Evolutionary conservation across 768 basidiomycete genomes (phyloP), one percentile per base, ranked within the genome.

Genomic region (Paxillus ammoniavirescens): DNA sequence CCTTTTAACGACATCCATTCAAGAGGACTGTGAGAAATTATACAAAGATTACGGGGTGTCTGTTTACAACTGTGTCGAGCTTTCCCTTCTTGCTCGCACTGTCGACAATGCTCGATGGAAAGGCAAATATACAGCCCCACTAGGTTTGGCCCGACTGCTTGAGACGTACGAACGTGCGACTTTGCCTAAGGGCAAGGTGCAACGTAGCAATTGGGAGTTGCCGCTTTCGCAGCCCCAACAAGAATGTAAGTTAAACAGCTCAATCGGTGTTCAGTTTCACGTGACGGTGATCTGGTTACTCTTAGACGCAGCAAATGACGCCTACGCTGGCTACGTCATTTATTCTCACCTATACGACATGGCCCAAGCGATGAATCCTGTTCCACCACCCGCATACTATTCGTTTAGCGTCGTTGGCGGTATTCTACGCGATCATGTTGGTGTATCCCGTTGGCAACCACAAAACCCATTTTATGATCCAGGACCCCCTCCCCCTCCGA

Each of bases 71-170:
- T 87, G 73, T 55, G 83, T 90, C 15, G 90, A 92, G 61, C 75
- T 92, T 8, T 77, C 83, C 41, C 73, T 87, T 5, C 74, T 92
- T 18, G 89, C 89, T 14, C 78, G 82, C 31, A 81, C 82, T 0
- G 86, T 82, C 42, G 90, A 91, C 62, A 86, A 87, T 57, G 71
- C 71, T 6, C 77, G 75, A 30, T 91, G 89, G 88, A 84, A 86
- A 68, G 89, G 88, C 38, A 79, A 73, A 53, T 91, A 88, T 60
- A 75, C 67, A n/a, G 54, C 62, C 5, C 73, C 77, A 9, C 76
- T 92, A 36, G 86, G 87, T 15, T 76, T 91, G 8, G 76, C 86
- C 26, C 77, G 83, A 15, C 75, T 92, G 0, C 72, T 83, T n/a
- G 82, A 84, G 58, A 68, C 70, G 1, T 92, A 91, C 51, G 74